Evolutionary conservation across 2,329 filamentous ascomycete genomes (phyloP).

Genomic region (Ascochyta pisi): DNA sequence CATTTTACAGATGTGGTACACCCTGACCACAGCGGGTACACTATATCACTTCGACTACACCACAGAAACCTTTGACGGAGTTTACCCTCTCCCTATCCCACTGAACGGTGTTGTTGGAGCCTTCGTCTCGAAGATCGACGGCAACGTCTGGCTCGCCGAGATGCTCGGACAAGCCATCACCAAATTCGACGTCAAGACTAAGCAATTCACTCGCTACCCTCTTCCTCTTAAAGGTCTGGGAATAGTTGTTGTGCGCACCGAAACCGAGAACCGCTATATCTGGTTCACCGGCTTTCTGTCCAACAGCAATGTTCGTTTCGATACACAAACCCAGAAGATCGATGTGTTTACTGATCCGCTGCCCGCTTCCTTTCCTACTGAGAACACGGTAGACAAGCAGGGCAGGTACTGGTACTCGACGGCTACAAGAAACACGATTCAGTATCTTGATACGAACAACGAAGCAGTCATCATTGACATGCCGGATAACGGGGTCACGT

Average conservation of each 20-base stretch:
- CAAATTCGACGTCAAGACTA: slow-evolving; percentile 15
- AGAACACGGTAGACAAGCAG: slow-evolving; percentile 18
- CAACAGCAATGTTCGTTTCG: slow-evolving; percentile 21
- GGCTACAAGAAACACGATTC: slow-evolving; percentile 18
- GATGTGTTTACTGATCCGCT: slow-evolving; percentile 18
- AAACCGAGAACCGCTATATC: slow-evolving; percentile 18
- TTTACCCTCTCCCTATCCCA: slow-evolving; percentile 17
- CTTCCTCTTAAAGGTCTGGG: slow-evolving; percentile 15
- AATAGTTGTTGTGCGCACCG: slow-evolving; percentile 13
- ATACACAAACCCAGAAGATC: slow-evolving; percentile 17
- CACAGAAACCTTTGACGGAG: slow-evolving; percentile 19
- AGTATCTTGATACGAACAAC: slow-evolving; percentile 19
- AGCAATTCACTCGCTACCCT: slow-evolving; percentile 17
- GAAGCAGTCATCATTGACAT: slow-evolving; percentile 19
- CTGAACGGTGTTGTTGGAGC: slow-evolving; percentile 17
- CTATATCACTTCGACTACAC: slow-evolving; percentile 20
- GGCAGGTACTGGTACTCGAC: slow-evolving; percentile 22
- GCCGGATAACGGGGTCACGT: slow-evolving; percentile 18
- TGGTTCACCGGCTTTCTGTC: slow-evolving; percentile 22
- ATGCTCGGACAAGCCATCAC: slow-evolving; percentile 20
- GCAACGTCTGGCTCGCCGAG: slow-evolving; percentile 18
- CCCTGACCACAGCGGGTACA: slow-evolving; percentile 17
- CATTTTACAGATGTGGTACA: slow-evolving; percentile 16
- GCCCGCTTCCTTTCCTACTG: slow-evolving; percentile 10
- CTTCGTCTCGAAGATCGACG: slow-evolving; percentile 17